Conservation (phyloP, 2,329 filamentous ascomycete genomes). For the Fusarium keratoplasticum region DNA sequence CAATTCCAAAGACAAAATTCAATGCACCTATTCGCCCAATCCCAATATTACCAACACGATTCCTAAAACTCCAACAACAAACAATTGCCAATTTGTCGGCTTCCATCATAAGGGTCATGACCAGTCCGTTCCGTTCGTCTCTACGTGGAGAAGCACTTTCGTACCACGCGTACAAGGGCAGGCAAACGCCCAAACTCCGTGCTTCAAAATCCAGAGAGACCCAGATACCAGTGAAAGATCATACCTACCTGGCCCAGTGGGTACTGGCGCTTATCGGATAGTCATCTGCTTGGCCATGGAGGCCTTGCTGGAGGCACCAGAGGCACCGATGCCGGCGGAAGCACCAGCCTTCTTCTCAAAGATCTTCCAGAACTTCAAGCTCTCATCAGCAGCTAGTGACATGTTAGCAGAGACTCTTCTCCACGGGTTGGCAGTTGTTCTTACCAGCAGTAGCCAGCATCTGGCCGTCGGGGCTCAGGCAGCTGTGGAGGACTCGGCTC, state of each 20-base stretch:
- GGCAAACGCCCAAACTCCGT: constrained; percentile 62
- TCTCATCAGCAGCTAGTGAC: constrained; percentile 84
- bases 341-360: constrained; percentile 97
- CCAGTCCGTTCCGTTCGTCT: constrained; percentile 50
- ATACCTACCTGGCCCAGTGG: constrained; percentile 60
- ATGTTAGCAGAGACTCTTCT: constrained; percentile 14
- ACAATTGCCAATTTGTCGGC: constrained; percentile 14
- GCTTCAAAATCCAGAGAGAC: constrained; percentile 60
- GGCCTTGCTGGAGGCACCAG: constrained; percentile 80
- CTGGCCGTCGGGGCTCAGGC: constrained; percentile 95
- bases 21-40: constrained; percentile 11
- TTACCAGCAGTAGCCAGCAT: constrained; percentile 93
- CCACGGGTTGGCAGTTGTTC: constrained; percentile 39
- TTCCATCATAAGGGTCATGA: constrained; percentile 42
- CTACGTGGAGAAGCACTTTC: constrained; percentile 62
- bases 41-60: constrained; percentile 1
- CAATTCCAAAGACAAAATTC: constrained; percentile 25
- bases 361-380: constrained; percentile 99
- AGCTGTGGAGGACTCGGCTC: constrained; percentile 95
- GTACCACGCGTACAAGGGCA: constrained; percentile 60
- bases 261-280: constrained; percentile 71
- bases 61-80: constrained; percentile 13
- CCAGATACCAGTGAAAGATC: constrained; percentile 56
- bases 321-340: constrained; percentile 71
- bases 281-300: constrained; percentile 96